Conservation (phyloP, 441 rosid species). For the Populus hybrid region DNA sequence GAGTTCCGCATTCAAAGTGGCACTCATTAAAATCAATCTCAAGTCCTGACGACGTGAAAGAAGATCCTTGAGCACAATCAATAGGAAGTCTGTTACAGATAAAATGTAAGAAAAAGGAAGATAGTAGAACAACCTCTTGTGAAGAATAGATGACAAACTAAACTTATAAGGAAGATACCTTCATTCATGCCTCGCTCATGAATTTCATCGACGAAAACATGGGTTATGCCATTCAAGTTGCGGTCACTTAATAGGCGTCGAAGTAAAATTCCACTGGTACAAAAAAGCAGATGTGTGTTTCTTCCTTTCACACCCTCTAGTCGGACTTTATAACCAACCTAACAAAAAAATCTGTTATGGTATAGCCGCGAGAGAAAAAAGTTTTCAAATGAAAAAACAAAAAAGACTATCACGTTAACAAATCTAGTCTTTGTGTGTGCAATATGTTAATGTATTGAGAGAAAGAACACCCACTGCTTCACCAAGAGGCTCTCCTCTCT, state of each 20-base stretch:
- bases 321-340: conserved; percentile 99
- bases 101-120: background rate
- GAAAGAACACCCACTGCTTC: conserved; percentile 67
- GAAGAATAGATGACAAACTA: background rate
- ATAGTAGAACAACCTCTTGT: background rate
- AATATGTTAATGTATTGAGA: conserved; percentile 14
- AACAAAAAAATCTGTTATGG: conserved; percentile 54
- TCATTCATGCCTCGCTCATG: conserved; percentile 99
- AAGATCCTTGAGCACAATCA: conserved; percentile 94
- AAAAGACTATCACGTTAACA: background rate
- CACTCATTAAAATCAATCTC: conserved; percentile 97
- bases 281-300: conserved; percentile 89
- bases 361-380: conserved; percentile 49
- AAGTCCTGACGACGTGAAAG: conserved; percentile 92
- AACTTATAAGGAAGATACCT: conserved; percentile 44
- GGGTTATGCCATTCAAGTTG: conserved; percentile 87
- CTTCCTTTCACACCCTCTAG: conserved; percentile 95
- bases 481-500: conserved; percentile 98
- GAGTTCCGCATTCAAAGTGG: conserved; percentile 94
- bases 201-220: conserved; percentile 98
- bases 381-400: conserved; percentile 23
- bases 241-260: conserved; percentile 85
- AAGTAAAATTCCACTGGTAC: conserved; percentile 97
- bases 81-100: conserved; percentile 66
- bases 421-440: conserved; percentile 2